Evolutionary conservation across 2,329 filamentous ascomycete genomes (phyloP).

Genomic region (Venturia asperata): DNA sequence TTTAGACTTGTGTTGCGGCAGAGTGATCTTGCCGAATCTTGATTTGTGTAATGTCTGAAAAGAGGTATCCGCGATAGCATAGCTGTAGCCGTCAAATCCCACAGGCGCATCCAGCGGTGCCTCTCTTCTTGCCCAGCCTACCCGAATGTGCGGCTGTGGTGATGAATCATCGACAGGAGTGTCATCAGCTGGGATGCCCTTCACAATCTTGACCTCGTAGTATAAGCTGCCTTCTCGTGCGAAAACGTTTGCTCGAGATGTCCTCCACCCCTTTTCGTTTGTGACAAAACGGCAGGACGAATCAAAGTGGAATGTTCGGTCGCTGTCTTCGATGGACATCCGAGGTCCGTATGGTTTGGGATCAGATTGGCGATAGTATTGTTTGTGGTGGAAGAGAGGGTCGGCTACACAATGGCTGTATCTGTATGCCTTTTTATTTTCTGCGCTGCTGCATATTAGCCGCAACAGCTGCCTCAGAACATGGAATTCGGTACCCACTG

Average conservation of each 20-base stretch:
- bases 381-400: slow-evolving; percentile 73
- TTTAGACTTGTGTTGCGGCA: slow-evolving; percentile 31
- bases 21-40: slow-evolving; percentile 75
- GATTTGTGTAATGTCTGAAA: slow-evolving; percentile 93
- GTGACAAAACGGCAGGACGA: slow-evolving; percentile 68
- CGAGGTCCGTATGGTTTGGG: slow-evolving; percentile 74
- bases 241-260: slow-evolving; percentile 82
- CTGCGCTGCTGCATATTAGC: slow-evolving; percentile 36
- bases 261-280: slow-evolving; percentile 87
- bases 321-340: slow-evolving; percentile 88
- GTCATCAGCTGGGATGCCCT: slow-evolving; percentile 52
- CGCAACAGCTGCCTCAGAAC: too few relatives aligned
- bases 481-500: slow-evolving; percentile 26
- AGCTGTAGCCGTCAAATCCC: slow-evolving; percentile 87
- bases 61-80: slow-evolving; percentile 80
- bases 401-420: slow-evolving; percentile 90
- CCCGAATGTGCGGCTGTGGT: slow-evolving; percentile 58
- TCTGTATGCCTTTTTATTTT: slow-evolving; percentile 67
- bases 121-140: slow-evolving; percentile 80
- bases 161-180: slow-evolving; percentile 29
- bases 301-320: slow-evolving; percentile 72
- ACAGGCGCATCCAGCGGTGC: slow-evolving; percentile 76
- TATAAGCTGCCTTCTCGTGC: slow-evolving; percentile 86
- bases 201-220: slow-evolving; percentile 86
- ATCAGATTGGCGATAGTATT: slow-evolving; percentile 87